phyloP scores from a whole-genome alignment of 2,329 filamentous ascomycete species.

The Botryotinia globosa region DNA sequence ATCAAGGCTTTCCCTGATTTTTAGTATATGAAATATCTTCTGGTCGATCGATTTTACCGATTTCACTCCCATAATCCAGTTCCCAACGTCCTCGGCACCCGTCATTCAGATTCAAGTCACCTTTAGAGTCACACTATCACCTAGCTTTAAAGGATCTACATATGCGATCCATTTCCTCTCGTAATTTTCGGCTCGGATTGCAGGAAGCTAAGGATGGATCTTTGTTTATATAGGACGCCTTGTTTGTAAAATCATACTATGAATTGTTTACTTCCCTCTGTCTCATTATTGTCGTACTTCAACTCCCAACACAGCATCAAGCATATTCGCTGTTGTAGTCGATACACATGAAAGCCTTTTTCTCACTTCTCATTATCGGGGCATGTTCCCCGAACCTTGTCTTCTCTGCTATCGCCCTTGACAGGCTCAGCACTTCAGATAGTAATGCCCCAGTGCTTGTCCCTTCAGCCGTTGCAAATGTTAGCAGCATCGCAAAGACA shows the following conservation, averaged over 20 bases:
- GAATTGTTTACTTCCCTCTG: not conserved
- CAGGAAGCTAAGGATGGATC: not conserved
- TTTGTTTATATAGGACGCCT: not conserved
- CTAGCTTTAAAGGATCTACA: not conserved
- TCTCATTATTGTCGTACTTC: not conserved
- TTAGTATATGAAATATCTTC: not conserved
- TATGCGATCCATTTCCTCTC: not conserved
- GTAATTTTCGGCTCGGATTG: not conserved
- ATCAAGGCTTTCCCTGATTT: not conserved
- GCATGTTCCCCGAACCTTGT: not conserved
- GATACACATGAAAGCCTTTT: not conserved
- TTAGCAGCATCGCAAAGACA: not conserved
- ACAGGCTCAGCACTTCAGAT: not conserved
- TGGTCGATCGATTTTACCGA: not conserved
- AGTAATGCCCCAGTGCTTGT: not conserved
- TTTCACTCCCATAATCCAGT: not conserved
- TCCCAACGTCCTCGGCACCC: not conserved
- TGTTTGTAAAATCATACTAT: not conserved
- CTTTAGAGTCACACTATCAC: not conserved
- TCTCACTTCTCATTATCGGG: not conserved
- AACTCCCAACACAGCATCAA: not conserved
- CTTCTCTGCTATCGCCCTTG: not conserved
- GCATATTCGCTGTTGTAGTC: not conserved
- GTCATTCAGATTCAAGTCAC: not conserved
- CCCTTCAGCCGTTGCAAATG: not conserved